These are phyloP conservation scores for Thermothelomyces thermophilus DNA, from an alignment of 2,329 filamentous ascomycete species.

Conservation along the genomic window DNA sequence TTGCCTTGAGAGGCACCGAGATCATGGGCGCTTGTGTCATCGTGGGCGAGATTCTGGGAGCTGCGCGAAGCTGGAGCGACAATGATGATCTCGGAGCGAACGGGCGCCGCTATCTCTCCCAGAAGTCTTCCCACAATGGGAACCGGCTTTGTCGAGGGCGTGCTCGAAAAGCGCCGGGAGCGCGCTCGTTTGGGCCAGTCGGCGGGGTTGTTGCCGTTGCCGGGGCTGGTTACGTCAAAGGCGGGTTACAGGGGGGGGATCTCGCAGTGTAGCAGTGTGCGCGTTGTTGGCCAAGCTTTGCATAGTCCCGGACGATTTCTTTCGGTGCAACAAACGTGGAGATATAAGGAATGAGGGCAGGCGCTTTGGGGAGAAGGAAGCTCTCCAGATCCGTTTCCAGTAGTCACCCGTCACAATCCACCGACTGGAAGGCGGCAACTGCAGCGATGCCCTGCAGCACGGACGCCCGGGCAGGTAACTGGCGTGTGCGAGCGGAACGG, in stretches of 20 bases:
- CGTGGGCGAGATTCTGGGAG: conserved; percentile 17
- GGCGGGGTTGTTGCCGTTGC: conserved; percentile 1
- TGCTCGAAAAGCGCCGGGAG: not conserved
- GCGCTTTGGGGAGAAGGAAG: not conserved
- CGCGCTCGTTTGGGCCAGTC: not conserved
- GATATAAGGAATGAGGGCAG: not conserved
- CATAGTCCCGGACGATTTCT: not conserved
- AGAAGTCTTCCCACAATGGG: not conserved
- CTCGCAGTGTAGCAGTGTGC: not conserved
- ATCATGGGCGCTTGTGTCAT: conserved; percentile 93
- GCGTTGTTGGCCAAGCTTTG: not conserved
- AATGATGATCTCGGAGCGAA: not conserved
- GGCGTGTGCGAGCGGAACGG: not conserved
- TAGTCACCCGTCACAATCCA: not conserved
- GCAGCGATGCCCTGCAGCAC: not conserved
- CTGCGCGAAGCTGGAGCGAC: conserved; percentile 1
- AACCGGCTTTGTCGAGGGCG: not conserved
- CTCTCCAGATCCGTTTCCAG: not conserved
- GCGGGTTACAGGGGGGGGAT: not conserved
- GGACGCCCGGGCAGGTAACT: not conserved
- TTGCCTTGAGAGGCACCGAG: conserved; percentile 83
- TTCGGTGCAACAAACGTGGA: not conserved
- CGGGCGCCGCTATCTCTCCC: conserved; percentile 2
- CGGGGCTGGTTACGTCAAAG: not conserved
- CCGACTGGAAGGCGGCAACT: not conserved